Conservation (phyloP, 371 early-diverging fungal genomes). For the Nematocida sp. region DNA sequence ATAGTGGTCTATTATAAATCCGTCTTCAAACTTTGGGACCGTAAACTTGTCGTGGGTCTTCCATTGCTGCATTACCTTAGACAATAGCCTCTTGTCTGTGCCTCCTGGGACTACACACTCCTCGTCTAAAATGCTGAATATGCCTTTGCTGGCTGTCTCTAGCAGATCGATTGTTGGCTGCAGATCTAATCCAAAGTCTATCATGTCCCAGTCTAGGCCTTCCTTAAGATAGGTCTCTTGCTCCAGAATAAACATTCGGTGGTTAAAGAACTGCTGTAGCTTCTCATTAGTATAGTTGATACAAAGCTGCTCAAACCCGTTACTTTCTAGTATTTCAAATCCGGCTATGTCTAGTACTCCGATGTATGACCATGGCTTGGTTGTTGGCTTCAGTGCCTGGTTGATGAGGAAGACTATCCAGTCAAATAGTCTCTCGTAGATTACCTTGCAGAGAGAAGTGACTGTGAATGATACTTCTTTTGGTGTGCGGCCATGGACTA, state of each 20-base stretch:
- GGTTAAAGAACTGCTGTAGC: slow-evolving; percentile 99
- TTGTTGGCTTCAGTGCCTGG: slow-evolving; percentile 69
- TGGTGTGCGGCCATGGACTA: slow-evolving; percentile 75
- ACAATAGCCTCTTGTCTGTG: slow-evolving; percentile 83
- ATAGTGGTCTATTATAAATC: slow-evolving; percentile 88
- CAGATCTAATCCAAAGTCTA: slow-evolving; percentile 95
- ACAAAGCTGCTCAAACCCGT: slow-evolving; percentile 96
- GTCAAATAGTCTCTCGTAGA: slow-evolving; percentile 96
- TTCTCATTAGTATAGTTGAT: slow-evolving; percentile 99
- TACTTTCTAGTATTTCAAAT: slow-evolving; percentile 93
- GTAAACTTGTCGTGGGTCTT: slow-evolving; percentile 48
- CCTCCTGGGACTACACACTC: slow-evolving; percentile 97
- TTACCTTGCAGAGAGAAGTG: slow-evolving; percentile 79
- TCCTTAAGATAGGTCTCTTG: slow-evolving; percentile 93
- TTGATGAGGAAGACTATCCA: slow-evolving; percentile 80
- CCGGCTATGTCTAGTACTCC: slow-evolving; percentile 99
- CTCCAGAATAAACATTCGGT: slow-evolving; percentile 97
- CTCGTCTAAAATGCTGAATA: slow-evolving; percentile 91
- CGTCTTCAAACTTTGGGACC: slow-evolving; percentile 74
- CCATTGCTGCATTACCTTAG: slow-evolving; percentile 71
- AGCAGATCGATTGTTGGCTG: slow-evolving; percentile 96
- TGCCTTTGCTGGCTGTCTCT: slow-evolving; percentile 86
- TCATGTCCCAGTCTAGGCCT: slow-evolving; percentile 92
- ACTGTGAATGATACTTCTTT: slow-evolving; percentile 78
- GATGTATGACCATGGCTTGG: slow-evolving; percentile 72